These are phyloP conservation scores for Dissophora ornata DNA, from an alignment of 192 early-diverging fungal species.

Conservation along the genomic window DNA sequence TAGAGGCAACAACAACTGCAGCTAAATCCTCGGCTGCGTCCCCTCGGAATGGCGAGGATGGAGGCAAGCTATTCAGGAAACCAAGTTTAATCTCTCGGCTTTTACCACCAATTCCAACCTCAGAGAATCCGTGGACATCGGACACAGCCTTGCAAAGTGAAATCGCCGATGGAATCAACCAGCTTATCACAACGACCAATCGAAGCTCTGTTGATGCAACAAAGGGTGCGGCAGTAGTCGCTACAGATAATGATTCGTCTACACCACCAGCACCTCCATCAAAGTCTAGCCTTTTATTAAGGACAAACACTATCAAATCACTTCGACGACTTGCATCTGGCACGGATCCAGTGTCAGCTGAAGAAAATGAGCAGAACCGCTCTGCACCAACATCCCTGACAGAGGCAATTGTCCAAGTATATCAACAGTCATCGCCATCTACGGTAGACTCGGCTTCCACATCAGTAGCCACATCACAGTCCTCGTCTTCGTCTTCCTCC, in stretches of 20 bases:
- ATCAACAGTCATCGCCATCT: not conserved
- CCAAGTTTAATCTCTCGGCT: conserved; percentile 29
- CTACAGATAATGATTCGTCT: not conserved
- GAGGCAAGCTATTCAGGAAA: not conserved
- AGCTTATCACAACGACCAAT: too few species aligned
- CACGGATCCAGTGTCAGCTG: not conserved
- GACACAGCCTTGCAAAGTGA: not conserved
- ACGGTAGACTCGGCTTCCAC: not conserved
- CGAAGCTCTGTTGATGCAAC: too few species aligned
- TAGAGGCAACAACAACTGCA: too few species aligned
- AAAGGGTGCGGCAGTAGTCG: too few species aligned
- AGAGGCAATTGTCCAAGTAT: not conserved
- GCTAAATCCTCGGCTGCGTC: not conserved
- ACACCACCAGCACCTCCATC: conserved; percentile 28
- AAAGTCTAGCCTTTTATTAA: conserved; percentile 27
- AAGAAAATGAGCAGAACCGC: not conserved
- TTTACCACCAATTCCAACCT: conserved; percentile 31
- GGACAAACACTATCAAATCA: conserved; percentile 15
- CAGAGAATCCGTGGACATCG: conserved; percentile 31
- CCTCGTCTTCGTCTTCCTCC: conserved; percentile 1
- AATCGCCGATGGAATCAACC: not conserved
- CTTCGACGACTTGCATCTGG: not conserved
- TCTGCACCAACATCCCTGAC: not conserved
- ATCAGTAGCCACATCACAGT: not conserved
- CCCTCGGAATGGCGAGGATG: not conserved